Evolutionary conservation across 257 asterid species (phyloP).

Genomic region (Solanum clarkiae): DNA sequence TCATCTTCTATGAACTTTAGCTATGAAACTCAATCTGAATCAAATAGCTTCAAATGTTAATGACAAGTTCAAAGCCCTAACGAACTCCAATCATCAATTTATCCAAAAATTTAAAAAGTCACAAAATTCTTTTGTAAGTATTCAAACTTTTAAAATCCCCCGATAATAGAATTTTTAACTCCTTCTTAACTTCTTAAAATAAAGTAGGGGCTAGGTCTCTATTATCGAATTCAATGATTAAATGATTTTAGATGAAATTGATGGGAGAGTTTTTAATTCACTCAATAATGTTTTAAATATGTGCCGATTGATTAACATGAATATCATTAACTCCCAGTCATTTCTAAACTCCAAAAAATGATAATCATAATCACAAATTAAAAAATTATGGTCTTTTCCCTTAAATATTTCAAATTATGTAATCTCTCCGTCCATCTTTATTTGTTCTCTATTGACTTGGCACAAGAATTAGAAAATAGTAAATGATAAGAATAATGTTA

Average conservation of each 20-base stretch:
- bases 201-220: background rate
- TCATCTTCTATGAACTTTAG: background rate
- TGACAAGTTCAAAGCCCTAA: background rate
- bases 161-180: background rate
- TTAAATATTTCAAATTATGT: background rate
- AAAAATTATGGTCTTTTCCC: background rate
- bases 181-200: too few species aligned
- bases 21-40: background rate
- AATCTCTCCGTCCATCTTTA: too few species aligned
- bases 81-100: background rate
- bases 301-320: background rate
- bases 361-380: background rate
- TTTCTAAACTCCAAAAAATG: background rate
- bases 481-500: too few species aligned
- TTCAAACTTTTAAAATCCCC: background rate
- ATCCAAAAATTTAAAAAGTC: background rate
- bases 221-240: too few species aligned
- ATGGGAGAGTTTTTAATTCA: background rate
- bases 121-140: background rate
- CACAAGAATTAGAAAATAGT: too few species aligned
- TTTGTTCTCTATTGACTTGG: too few species aligned
- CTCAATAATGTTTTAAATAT: background rate
- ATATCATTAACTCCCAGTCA: background rate
- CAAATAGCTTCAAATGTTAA: background rate
- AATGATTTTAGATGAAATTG: background rate